A percentile compares a stretch with the other conserved stretches of the same genome.
Conservation (phyloP, 179 eudicot species). For the Corrigiola litoralis region DNA sequence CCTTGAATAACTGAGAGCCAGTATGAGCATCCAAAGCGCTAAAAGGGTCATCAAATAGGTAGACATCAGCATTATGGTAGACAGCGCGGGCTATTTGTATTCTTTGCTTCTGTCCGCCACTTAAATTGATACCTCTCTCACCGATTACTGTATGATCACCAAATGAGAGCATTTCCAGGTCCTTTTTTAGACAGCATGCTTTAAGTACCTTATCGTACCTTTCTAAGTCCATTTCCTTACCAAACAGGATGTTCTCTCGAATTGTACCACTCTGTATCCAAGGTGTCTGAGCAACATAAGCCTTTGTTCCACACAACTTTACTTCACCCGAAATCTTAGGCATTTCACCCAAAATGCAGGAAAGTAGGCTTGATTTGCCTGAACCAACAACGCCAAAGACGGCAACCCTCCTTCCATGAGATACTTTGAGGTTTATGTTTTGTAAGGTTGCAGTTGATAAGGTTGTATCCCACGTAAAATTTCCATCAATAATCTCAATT, state of each 20-base stretch:
- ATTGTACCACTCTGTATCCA: constrained; percentile 72
- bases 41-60: constrained; percentile 60
- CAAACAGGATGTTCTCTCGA: constrained; percentile 56
- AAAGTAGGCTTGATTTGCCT: constrained; percentile 69
- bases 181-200: constrained; percentile 58
- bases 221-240: constrained; percentile 41
- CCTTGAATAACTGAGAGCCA: constrained; percentile 55
- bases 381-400: constrained; percentile 79
- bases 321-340: constrained; percentile 51
- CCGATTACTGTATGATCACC: constrained; percentile 63
- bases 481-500: constrained; percentile 45
- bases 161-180: constrained; percentile 46
- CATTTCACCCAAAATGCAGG: constrained; percentile 63
- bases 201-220: constrained; percentile 44
- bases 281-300: constrained; percentile 56
- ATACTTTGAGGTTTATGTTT: constrained; percentile 43
- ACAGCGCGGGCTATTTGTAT: constrained; percentile 61
- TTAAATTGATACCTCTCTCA: constrained; percentile 55
- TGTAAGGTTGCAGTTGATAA: constrained; percentile 32
- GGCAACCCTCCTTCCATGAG: constrained; percentile 63
- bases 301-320: constrained; percentile 43
- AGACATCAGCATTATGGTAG: constrained; percentile 54
- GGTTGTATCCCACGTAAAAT: constrained; percentile 56
- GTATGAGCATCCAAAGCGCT: constrained; percentile 76
- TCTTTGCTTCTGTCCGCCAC: constrained; percentile 23